phyloP scores from a whole-genome alignment of 1,139 yeast genomes.

The Blastobotrys malaysiensis region DNA sequence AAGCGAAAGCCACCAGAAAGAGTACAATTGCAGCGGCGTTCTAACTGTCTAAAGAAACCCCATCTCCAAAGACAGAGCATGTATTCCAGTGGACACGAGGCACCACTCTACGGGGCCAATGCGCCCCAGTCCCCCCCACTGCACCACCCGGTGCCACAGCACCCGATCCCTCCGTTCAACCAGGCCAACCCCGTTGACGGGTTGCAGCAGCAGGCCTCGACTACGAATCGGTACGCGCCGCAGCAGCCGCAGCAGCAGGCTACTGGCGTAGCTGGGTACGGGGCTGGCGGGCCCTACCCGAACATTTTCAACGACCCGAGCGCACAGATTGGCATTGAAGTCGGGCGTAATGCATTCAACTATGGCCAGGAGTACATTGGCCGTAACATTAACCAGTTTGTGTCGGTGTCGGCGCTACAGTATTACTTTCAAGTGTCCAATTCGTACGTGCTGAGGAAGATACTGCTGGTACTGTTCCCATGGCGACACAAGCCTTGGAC shows the following conservation, averaged over 20 bases:
- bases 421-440: slow-evolving; percentile 92
- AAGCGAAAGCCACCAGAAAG: background rate
- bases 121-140: slow-evolving; percentile 40
- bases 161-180: slow-evolving; percentile 38
- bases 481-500: slow-evolving; percentile 68
- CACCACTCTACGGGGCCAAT: background rate
- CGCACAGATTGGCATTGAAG: slow-evolving; percentile 79
- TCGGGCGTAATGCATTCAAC: slow-evolving; percentile 78
- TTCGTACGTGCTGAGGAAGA: slow-evolving; percentile 70
- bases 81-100: slow-evolving; percentile 1
- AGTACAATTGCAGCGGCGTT: background rate
- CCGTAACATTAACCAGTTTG: slow-evolving; percentile 42
- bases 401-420: slow-evolving; percentile 48
- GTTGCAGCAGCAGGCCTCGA: slow-evolving; percentile 12
- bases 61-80: background rate
- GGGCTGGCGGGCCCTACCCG: slow-evolving; percentile 22
- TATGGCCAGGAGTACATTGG: slow-evolving; percentile 68
- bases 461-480: slow-evolving; percentile 74
- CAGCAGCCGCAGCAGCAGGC: slow-evolving; percentile 10
- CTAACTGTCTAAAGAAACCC: no score
- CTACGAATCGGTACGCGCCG: slow-evolving; percentile 8
- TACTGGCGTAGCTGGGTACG: no score
- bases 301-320: slow-evolving; percentile 71
- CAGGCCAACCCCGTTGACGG: slow-evolving; percentile 33
- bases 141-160: slow-evolving; percentile 45